A percentile compares a stretch with the other conserved stretches of the same genome.
Conservation (phyloP, 106 monocot genomes). For the Allium cepa region DNA sequence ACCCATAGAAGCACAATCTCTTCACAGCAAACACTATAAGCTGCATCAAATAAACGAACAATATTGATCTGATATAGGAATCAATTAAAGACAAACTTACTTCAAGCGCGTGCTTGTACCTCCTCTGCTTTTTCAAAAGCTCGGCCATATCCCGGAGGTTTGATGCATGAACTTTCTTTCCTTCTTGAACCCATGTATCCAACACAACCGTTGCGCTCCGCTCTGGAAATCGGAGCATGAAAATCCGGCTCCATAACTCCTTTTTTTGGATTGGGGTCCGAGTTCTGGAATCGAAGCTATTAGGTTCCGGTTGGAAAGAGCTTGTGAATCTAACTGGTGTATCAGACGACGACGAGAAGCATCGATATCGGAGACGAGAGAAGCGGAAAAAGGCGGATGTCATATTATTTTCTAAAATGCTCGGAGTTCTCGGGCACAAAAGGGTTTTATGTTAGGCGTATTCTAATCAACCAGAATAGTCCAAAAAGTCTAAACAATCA, state of each 20-base stretch:
- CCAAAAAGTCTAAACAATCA: no score
- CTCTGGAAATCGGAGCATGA: constrained; percentile 61
- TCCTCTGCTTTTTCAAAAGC: constrained; percentile 38
- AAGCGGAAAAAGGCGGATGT: no score
- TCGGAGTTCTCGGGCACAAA: no score
- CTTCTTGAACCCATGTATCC: constrained; percentile 57
- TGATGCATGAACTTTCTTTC: constrained; percentile 32
- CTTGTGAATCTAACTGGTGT: constrained; percentile 2
- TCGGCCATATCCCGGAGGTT: constrained; percentile 52
- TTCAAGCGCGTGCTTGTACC: constrained; percentile 95
- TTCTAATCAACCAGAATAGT: no score
- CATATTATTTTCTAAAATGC: no score
- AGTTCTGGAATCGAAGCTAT: not conserved
- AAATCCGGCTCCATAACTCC: constrained; percentile 51
- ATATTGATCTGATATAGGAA: no score
- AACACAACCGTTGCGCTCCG: constrained; percentile 54
- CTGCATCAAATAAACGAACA: no score
- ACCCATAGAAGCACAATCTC: no score
- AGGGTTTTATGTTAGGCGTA: no score
- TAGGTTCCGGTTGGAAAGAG: constrained; percentile 2
- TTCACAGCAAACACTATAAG: no score
- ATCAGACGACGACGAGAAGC: not conserved
- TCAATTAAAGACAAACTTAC: constrained; percentile 12
- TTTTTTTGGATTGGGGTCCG: constrained; percentile 7
- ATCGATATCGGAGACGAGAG: no score